Conservation (phyloP, 257 asterid genomes). For the Plantago ovata region DNA sequence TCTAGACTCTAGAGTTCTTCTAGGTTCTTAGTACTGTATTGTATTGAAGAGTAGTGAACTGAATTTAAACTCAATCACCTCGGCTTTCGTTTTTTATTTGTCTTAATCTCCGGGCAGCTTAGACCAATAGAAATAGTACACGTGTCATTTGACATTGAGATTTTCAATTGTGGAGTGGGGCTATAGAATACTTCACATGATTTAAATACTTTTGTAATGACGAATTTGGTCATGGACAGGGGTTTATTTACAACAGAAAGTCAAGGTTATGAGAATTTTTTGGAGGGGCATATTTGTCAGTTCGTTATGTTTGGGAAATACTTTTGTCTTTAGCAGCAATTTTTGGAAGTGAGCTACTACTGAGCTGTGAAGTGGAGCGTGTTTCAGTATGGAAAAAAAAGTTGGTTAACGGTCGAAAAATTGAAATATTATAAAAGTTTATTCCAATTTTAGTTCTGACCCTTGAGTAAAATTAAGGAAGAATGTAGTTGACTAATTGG, state of each 20-base stretch:
- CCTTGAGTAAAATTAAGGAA: too few relatives aligned
- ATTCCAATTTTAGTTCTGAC: not conserved
- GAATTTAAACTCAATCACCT: slow-evolving; percentile 31
- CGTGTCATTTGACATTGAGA: slow-evolving; percentile 16
- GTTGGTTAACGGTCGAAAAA: slow-evolving; percentile 38
- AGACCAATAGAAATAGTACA: slow-evolving; percentile 20
- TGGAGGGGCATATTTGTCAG: slow-evolving; percentile 18
- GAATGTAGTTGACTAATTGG: too few relatives aligned
- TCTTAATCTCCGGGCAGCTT: slow-evolving; percentile 6
- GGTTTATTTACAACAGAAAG: not conserved
- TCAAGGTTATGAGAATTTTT: too few relatives aligned
- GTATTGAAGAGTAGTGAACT: slow-evolving; percentile 10
- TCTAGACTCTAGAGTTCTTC: too few relatives aligned
- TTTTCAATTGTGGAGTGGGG: slow-evolving; percentile 12
- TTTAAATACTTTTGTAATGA: slow-evolving; percentile 11
- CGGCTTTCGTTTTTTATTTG: slow-evolving; percentile 21
- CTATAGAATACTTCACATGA: not conserved
- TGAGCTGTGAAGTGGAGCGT: slow-evolving; percentile 33
- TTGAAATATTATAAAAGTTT: not conserved
- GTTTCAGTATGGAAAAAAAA: slow-evolving; percentile 9
- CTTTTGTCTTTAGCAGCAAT: not conserved
- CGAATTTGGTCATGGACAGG: slow-evolving; percentile 11
- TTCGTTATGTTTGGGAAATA: not conserved
- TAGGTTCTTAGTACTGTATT: not conserved
- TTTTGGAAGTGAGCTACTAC: not conserved